Conservation (phyloP, 1,284 basidiomycete genomes). For the Leucoagaricus sp. region DNA sequence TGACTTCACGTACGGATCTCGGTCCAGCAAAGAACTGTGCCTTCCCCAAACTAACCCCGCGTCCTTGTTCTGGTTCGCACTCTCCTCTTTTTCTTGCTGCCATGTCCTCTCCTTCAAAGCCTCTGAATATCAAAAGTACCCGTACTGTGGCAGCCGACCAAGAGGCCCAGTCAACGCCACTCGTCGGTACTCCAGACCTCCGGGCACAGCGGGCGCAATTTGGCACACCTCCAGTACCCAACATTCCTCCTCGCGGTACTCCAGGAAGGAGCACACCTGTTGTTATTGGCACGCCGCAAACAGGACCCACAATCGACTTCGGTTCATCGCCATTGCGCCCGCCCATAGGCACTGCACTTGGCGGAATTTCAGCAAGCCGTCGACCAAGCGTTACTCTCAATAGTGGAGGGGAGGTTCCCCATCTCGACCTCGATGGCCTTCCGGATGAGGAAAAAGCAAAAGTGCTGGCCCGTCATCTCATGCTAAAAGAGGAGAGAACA, state of each 20-base stretch:
- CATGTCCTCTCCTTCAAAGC: slow-evolving; percentile 62
- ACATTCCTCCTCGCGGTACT: slow-evolving; percentile 55
- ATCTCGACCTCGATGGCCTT: slow-evolving; percentile 54
- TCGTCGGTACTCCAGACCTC: slow-evolving; percentile 52
- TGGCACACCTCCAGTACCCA: slow-evolving; percentile 63
- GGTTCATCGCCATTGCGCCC: slow-evolving; percentile 21
- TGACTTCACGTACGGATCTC: slow-evolving; percentile 7
- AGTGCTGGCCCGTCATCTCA: slow-evolving; percentile 79
- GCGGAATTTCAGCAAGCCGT: slow-evolving; percentile 31
- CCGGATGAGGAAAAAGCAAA: slow-evolving; percentile 83
- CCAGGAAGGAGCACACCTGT: slow-evolving; percentile 28
- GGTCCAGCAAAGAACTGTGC: background rate
- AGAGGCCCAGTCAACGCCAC: slow-evolving; percentile 31
- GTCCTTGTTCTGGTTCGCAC: background rate
- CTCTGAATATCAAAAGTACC: slow-evolving; percentile 55
- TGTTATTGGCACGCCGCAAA: slow-evolving; percentile 19
- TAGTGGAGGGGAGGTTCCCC: slow-evolving; percentile 30
- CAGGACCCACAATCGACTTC: slow-evolving; percentile 18
- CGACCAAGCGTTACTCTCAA: slow-evolving; percentile 23
- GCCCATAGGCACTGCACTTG: slow-evolving; percentile 21
- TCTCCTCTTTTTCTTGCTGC: slow-evolving; percentile 18
- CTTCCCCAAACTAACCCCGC: background rate
- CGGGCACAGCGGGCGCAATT: slow-evolving; percentile 63
- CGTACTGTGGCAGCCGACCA: slow-evolving; percentile 24
- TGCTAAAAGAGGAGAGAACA: slow-evolving; percentile 70